phyloP scores from a whole-genome alignment of 2,329 filamentous ascomycete genomes.

The Rutstroemia sp. region DNA sequence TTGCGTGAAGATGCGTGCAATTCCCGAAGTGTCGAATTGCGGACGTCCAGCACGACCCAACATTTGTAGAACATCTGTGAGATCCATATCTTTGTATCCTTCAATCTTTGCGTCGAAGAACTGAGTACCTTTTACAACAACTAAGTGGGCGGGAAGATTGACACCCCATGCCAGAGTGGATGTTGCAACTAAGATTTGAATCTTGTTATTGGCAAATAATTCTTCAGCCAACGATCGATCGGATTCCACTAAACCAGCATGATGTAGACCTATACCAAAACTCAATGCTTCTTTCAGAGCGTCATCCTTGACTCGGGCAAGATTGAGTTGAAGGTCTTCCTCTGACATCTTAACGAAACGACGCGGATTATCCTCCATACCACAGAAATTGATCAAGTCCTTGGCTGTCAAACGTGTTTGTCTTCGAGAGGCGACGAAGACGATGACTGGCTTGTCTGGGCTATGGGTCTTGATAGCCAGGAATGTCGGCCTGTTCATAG shows the following conservation, averaged over 20 bases:
- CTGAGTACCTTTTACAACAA: constrained; percentile 96
- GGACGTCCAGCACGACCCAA: constrained; percentile 89
- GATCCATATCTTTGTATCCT: constrained; percentile 96
- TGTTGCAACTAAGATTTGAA: constrained; percentile 92
- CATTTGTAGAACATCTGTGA: constrained; percentile 98
- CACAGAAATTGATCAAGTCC: constrained; percentile 93
- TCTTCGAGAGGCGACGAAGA: constrained; percentile 91
- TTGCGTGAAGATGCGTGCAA: constrained; percentile 95
- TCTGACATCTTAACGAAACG: constrained; percentile 92
- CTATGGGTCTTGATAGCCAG: constrained; percentile 94
- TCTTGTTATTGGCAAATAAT: constrained; percentile 94
- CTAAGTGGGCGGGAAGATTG: constrained; percentile 91
- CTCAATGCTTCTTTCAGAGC: constrained; percentile 88
- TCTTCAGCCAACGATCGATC: constrained; percentile 90
- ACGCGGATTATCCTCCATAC: constrained; percentile 95
- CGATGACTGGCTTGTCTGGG: constrained; percentile 93
- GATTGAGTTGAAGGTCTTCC: constrained; percentile 81
- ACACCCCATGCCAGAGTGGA: constrained; percentile 91
- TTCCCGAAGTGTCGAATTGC: constrained; percentile 92
- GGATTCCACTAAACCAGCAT: constrained; percentile 91
- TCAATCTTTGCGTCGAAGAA: constrained; percentile 98
- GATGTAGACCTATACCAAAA: constrained; percentile 94
- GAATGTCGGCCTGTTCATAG: constrained; percentile 97
- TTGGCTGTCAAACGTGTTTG: constrained; percentile 94
- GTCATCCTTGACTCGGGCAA: constrained; percentile 87